Evolutionary conservation across 768 basidiomycete species (phyloP).

Genomic region (Mycena galopus): DNA sequence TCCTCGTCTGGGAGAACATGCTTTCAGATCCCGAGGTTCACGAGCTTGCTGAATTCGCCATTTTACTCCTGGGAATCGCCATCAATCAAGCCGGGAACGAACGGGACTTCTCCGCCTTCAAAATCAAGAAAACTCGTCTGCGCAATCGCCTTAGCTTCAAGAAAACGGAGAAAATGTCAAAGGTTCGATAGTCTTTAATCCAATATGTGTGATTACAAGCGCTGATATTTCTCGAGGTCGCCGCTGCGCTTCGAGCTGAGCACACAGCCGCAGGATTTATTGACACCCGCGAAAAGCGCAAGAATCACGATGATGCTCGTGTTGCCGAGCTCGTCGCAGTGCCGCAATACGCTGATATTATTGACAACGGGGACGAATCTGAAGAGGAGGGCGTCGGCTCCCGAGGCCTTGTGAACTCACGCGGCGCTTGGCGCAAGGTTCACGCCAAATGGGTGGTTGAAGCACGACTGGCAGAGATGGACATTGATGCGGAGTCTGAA

Average conservation of each 20-base stretch:
- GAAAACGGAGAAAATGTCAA: conserved; percentile 22
- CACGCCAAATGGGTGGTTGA: no score
- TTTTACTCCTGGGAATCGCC: conserved; percentile 37
- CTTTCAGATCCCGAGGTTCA: no score
- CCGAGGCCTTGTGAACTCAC: no score
- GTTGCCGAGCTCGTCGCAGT: neutral
- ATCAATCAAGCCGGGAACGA: conserved; percentile 43
- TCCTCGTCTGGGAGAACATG: no score
- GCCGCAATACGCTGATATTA: neutral
- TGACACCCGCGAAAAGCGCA: neutral
- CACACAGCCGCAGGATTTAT: neutral
- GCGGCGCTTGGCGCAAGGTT: no score
- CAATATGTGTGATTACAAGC: neutral
- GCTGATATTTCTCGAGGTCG: neutral
- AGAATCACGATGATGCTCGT: neutral
- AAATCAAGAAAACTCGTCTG: conserved; percentile 44
- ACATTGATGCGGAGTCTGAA: no score
- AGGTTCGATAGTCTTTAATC: neutral
- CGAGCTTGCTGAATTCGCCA: conserved; percentile 11
- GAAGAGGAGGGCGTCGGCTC: no score
- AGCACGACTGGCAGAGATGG: no score
- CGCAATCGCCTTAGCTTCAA: conserved; percentile 38
- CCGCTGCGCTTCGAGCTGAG: neutral
- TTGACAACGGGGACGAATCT: no score
- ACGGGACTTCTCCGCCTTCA: conserved; percentile 43